Percentiles rank a stretch among this genome's conserved stretches.
These are phyloP conservation scores for Heterobasidion irregulare DNA, from an alignment of 1,284 basidiomycete species.

Conservation along the genomic window DNA sequence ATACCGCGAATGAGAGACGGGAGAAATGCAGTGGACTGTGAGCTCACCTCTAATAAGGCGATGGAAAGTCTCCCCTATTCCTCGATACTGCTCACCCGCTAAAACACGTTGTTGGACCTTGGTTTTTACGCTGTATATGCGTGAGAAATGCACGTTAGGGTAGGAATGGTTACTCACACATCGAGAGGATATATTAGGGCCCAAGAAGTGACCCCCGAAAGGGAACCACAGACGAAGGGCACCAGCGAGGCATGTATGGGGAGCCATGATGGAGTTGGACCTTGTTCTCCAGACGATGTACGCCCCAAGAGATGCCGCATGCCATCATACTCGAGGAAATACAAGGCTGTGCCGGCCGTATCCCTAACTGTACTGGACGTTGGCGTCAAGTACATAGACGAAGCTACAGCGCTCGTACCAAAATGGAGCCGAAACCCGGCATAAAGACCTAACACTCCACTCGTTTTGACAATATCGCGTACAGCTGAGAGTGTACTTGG, in stretches of 20 bases:
- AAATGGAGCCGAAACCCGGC: slow-evolving; percentile 82
- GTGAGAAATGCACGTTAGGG: neutral
- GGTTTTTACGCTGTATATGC: slow-evolving; percentile 71
- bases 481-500: slow-evolving; percentile 71
- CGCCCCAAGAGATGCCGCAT: slow-evolving; percentile 73
- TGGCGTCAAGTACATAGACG: neutral
- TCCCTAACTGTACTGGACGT: slow-evolving; percentile 50
- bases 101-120: slow-evolving; percentile 87
- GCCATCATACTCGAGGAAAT: slow-evolving; percentile 84
- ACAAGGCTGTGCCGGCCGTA: slow-evolving; percentile 74
- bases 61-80: slow-evolving; percentile 64
- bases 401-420: slow-evolving; percentile 29
- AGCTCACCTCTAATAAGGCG: slow-evolving; percentile 66
- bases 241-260: slow-evolving; percentile 70
- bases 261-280: slow-evolving; percentile 66
- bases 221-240: slow-evolving; percentile 80
- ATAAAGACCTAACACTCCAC: slow-evolving; percentile 70
- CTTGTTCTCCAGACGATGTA: slow-evolving; percentile 65
- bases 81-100: slow-evolving; percentile 62
- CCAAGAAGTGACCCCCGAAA: slow-evolving; percentile 80
- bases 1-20: neutral
- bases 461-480: slow-evolving; percentile 55
- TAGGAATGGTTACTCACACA: slow-evolving; percentile 43
- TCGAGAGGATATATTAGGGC: slow-evolving; percentile 80
- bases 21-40: neutral